phyloP scores from a whole-genome alignment of 129 eudicot genomes.

The Mikania micrantha region DNA sequence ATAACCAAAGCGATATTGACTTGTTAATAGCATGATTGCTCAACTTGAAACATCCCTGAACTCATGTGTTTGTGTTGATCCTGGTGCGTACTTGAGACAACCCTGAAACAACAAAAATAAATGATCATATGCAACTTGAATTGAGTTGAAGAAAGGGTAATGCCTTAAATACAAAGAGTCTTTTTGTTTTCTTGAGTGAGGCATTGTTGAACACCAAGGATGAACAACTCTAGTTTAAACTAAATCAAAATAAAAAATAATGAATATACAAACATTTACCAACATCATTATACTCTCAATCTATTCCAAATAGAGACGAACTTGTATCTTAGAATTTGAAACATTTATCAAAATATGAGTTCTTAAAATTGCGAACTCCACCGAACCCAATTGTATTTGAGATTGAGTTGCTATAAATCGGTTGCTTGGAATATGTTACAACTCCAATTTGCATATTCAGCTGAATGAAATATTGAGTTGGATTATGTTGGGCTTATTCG shows the following conservation, averaged over 20 bases:
- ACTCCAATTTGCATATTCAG: no score
- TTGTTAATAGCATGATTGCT: conserved; percentile 13
- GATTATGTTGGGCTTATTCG: no score
- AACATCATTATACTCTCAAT: no score
- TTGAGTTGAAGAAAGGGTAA: neutral
- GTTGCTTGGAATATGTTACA: no score
- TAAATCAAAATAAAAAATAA: neutral
- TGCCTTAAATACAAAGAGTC: neutral
- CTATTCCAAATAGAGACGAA: no score
- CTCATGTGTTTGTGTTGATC: neutral
- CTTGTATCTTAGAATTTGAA: no score
- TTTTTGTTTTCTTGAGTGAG: neutral
- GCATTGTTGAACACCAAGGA: conserved; percentile 19
- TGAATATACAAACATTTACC: neutral
- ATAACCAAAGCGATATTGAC: conserved; percentile 11
- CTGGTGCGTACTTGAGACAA: neutral
- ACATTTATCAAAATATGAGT: no score
- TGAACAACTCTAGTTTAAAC: neutral
- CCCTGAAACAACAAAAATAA: conserved; percentile 12
- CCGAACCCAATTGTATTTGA: no score
- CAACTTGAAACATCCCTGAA: conserved; percentile 3
- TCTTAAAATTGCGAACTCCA: no score
- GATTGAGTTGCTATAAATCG: no score
- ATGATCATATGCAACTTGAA: neutral
- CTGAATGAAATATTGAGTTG: no score